Evolutionary conservation across 352 stramenopile species (phyloP).

Genomic region (Pythium apleroticum): DNA sequence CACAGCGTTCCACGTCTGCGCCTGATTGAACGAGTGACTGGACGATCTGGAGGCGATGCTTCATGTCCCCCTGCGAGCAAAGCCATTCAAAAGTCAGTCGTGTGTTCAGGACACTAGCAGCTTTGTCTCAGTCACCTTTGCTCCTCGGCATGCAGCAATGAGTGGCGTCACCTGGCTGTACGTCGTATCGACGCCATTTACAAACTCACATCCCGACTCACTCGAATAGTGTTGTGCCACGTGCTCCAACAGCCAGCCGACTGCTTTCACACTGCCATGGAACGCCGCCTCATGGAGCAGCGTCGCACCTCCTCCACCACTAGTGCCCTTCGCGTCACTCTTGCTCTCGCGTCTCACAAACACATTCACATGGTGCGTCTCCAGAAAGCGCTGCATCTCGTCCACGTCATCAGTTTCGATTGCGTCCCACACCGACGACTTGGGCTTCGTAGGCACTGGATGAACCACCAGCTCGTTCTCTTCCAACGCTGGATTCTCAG

Average conservation of each 20-base stretch:
- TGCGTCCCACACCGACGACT: constrained; percentile 40
- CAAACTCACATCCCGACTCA: constrained; percentile 29
- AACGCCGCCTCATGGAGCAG: constrained; percentile 59
- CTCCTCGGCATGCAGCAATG: constrained; percentile 56
- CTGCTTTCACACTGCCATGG: constrained; percentile 35
- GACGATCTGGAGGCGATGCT: constrained; percentile 47
- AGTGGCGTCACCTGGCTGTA: constrained; percentile 54
- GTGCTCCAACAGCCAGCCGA: constrained; percentile 37
- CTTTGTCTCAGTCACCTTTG: constrained; percentile 24
- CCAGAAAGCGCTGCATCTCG: constrained; percentile 28
- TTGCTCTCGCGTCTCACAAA: constrained; percentile 36
- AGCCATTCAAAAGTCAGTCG: background rate
- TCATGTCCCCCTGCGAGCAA: constrained; percentile 31
- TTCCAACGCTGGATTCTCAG: background rate
- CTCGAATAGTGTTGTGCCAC: constrained; percentile 34
- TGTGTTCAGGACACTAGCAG: too few species aligned
- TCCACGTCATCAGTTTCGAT: constrained; percentile 34
- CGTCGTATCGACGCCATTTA: constrained; percentile 54
- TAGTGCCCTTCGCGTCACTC: background rate
- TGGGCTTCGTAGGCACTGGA: constrained; percentile 4
- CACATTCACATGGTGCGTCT: constrained; percentile 31
- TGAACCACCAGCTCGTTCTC: background rate
- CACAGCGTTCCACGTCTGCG: constrained; percentile 40
- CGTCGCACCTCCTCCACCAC: constrained; percentile 32
- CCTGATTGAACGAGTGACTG: constrained; percentile 47